Evolutionary conservation across 2,329 filamentous ascomycete species (phyloP).

Genomic region (Chaetomiaceae sp.): DNA sequence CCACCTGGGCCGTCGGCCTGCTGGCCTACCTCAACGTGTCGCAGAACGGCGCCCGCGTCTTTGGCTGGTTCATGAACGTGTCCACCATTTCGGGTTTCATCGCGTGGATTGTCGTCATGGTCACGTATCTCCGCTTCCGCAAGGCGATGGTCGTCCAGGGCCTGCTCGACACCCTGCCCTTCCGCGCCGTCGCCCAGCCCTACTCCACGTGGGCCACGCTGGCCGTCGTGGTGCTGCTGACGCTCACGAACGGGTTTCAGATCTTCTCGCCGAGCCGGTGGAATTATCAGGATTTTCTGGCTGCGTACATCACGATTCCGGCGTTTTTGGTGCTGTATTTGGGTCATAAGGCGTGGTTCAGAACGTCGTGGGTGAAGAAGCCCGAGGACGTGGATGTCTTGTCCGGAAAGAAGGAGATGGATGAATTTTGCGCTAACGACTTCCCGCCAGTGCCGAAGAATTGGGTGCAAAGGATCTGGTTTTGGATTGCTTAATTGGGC

Average conservation of each 20-base stretch:
- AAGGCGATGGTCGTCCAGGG: constrained; percentile 48
- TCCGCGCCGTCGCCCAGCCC: constrained; percentile 48
- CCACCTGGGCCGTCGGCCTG: constrained; percentile 53
- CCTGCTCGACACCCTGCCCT: constrained; percentile 46
- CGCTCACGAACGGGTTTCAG: constrained; percentile 68
- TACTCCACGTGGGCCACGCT: constrained; percentile 60
- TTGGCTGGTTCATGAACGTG: constrained; percentile 66
- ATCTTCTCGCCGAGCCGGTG: constrained; percentile 64
- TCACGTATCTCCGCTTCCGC: constrained; percentile 55
- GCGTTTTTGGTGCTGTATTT: constrained; percentile 56
- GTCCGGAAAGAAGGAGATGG: constrained; percentile 57
- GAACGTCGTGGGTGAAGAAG: constrained; percentile 39
- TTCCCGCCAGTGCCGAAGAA: constrained; percentile 44
- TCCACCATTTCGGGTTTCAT: constrained; percentile 57
- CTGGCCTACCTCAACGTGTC: constrained; percentile 66
- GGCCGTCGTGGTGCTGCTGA: constrained; percentile 53
- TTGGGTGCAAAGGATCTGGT: constrained; percentile 47
- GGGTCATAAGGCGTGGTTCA: constrained; percentile 50
- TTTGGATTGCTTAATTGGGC: constrained; percentile 48
- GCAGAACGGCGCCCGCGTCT: constrained; percentile 56
- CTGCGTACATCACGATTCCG: constrained; percentile 56
- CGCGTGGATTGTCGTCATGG: constrained; percentile 53
- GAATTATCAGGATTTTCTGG: constrained; percentile 57
- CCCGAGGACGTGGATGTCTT: constrained; percentile 47
- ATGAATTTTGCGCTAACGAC: constrained; percentile 47